Evolutionary conservation across 1,284 basidiomycete genomes (phyloP), one percentile per base, ranked within the genome.

Genomic region (Austroboletus niveus): DNA sequence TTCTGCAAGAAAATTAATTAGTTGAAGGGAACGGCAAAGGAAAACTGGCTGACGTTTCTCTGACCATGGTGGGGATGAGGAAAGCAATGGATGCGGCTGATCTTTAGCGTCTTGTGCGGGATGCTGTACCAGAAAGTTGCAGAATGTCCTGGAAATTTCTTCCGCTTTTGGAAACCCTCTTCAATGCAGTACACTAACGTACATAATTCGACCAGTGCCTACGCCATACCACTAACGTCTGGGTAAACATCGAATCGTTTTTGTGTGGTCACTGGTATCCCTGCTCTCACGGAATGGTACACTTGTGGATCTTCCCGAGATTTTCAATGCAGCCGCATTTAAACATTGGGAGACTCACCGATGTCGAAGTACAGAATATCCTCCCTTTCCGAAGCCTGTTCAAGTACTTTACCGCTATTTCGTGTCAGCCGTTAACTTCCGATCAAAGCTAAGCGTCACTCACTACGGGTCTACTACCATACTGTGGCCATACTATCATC

Each of bases 181-280:
- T 38, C 45, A 46, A 14, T 22, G 14, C 11, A 32, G 7, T 32
- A 53, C 35, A 32, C 8, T 20, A 27, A 27, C n/a, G 17, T 53
- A 58, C 4, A 12, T 32, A 32, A 32, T 12, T 32, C 31, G 4
- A 32, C 31, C 12, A 12, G 31, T 32, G 31, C 31, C 42, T 7
- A 24, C n/a, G 11, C 12, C 30, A 20, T 27, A 24, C 22, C 34
- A 53, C 75, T 79, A 45, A 95, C 82, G 66, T 95, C 87, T 5
- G 80, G 75, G 67, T 97, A 98, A 47, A 96, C 91, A 71, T 96
- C 94, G 66, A 96, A 97, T 51, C 94, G 81, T 53, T 94, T 74
- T 70, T 98, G 95, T 22, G 75, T 80, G 1, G 91, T 94, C 17
- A 98, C 90, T 12, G 94, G 94, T 51, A 96, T 90, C 12, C 89